Evolutionary conservation across 2,329 filamentous ascomycete genomes (phyloP).

Genomic region (Penicillium sp.): DNA sequence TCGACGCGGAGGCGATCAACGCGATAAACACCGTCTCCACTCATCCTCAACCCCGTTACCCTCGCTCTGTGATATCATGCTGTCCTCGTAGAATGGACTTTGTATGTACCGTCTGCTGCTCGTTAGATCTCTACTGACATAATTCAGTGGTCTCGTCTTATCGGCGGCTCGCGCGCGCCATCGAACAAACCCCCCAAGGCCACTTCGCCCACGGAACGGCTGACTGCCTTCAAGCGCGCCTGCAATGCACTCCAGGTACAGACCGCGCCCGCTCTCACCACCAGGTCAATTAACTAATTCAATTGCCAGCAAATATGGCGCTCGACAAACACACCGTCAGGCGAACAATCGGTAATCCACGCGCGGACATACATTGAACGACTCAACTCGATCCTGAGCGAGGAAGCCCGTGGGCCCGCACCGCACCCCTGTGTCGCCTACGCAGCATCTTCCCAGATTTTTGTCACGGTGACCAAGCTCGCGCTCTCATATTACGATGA

Average conservation of each 20-base stretch:
- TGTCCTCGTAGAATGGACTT: slow-evolving; percentile 41
- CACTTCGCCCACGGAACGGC: slow-evolving; percentile 57
- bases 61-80: slow-evolving; percentile 31
- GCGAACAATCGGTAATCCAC: slow-evolving; percentile 51
- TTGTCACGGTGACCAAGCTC: slow-evolving; percentile 83
- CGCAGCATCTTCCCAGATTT: slow-evolving; percentile 80
- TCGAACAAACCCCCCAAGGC: slow-evolving; percentile 51
- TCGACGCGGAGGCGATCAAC: slow-evolving; percentile 14
- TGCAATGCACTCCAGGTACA: slow-evolving; percentile 57
- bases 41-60: slow-evolving; percentile 15
- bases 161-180: slow-evolving; percentile 52
- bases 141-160: slow-evolving; percentile 57
- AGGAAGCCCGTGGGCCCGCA: slow-evolving; percentile 81
- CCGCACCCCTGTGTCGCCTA: slow-evolving; percentile 91
- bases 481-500: slow-evolving; percentile 81
- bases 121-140: slow-evolving; percentile 5
- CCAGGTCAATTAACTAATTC: slow-evolving; percentile 6
- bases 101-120: slow-evolving; percentile 33
- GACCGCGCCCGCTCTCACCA: neutral
- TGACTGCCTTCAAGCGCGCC: slow-evolving; percentile 58
- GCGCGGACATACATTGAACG: slow-evolving; percentile 54
- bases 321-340: slow-evolving; percentile 49
- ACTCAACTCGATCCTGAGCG: slow-evolving; percentile 67
- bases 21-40: slow-evolving; percentile 23
- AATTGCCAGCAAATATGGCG: slow-evolving; percentile 57